Evolutionary conservation across 306 rosid species (phyloP), one percentile per base, ranked within the genome.

Genomic region (Vigna unguiculata): DNA sequence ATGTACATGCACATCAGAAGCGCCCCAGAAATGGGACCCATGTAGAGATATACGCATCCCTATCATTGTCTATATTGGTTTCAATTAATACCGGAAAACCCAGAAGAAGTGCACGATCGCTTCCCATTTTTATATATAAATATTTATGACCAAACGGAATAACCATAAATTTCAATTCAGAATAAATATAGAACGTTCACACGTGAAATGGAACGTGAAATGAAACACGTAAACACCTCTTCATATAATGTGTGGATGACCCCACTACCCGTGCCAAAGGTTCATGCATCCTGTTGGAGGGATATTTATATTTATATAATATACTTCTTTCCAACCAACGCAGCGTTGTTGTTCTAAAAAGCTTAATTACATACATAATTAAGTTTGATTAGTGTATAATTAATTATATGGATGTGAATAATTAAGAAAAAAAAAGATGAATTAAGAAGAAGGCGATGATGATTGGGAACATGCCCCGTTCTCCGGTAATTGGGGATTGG

Each of bases 401-500:
- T 24, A n/a, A n/a, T n/a, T n/a, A n/a, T n/a, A n/a, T n/a, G n/a
- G n/a, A n/a, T n/a, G n/a, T n/a, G n/a, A n/a, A n/a, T n/a, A n/a
- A n/a, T n/a, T n/a, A n/a, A n/a, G n/a, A n/a, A n/a, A n/a, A n/a
- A n/a, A n/a, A n/a, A n/a, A n/a, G n/a, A n/a, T 38, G 40, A 24
- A 24, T 67, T 16, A 38, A 59, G 62, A 19, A 45, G 20, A 53
- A 43, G 5, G 41, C 13, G 75, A 71, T 76, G 75, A 71, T 76
- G 80, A 80, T 72, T 51, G 78, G 73, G 63, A 80, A 83, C 67
- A 70, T 53, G 84, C 68, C 77, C 63, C 41, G 68, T 72, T 58
- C 58, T 78, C 75, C 81, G 80, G 80, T 66, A 66, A 66, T 72
- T 75, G 80, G 45, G 83, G 57, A 69, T 80, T 22, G 79, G 20